These are phyloP conservation scores for Diutina sp. DNA, from an alignment of 1,139 yeast genomes.

Conservation along the genomic window DNA sequence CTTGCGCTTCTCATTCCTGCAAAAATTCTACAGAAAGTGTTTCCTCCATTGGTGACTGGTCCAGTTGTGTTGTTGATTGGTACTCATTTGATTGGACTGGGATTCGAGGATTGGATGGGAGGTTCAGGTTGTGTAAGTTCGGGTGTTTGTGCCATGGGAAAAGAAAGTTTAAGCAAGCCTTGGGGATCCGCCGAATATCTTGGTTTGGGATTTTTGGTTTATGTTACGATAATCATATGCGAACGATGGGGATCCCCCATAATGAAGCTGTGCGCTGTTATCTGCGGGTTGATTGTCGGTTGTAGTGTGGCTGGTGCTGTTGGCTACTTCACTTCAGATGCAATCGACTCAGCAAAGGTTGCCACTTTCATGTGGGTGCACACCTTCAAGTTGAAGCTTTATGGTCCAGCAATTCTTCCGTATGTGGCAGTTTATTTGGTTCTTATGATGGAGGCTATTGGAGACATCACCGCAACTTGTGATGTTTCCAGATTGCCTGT, in stretches of 20 bases:
- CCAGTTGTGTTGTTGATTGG: constrained; percentile 85
- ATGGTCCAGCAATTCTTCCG: constrained; percentile 79
- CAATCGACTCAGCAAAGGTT: constrained; percentile 61
- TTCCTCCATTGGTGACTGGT: constrained; percentile 87
- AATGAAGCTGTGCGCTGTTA: constrained; percentile 87
- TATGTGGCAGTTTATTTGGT: constrained; percentile 71
- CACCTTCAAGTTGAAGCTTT: constrained; percentile 60
- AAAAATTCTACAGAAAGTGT: constrained; percentile 48
- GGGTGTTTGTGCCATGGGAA: constrained; percentile 16
- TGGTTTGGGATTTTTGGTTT: constrained; percentile 80
- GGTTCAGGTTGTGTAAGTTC: constrained; percentile 60
- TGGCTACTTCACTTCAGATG: constrained; percentile 54
- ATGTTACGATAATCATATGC: constrained; percentile 53
- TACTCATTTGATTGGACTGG: constrained; percentile 48
- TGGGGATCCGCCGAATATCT: constrained; percentile 84
- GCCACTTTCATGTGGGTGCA: constrained; percentile 81
- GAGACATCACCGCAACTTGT: constrained; percentile 85
- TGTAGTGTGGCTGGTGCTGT: constrained; percentile 88
- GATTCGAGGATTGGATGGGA: constrained; percentile 79
- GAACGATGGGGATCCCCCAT: constrained; percentile 92
- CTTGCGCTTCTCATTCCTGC: constrained; percentile 68
- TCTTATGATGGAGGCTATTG: constrained; percentile 82
- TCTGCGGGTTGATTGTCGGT: constrained; percentile 70
- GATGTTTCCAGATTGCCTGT: constrained; percentile 80
- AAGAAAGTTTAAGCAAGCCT: constrained; percentile 26